Percentiles rank a stretch among this genome's conserved stretches.
phyloP scores from a whole-genome alignment of 116 monocot species.

The Posidonia oceanica region DNA sequence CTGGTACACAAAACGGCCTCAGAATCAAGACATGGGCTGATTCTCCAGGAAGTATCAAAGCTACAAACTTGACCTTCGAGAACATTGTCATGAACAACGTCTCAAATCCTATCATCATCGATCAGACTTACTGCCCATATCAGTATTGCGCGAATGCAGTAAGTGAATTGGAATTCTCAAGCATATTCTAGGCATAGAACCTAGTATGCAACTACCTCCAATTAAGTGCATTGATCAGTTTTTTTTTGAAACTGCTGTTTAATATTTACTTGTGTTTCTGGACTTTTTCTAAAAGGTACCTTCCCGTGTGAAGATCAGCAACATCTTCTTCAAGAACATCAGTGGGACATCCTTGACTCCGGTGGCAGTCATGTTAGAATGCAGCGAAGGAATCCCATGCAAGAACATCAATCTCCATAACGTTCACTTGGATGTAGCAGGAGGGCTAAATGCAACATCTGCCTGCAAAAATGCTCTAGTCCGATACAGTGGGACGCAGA shows the following conservation, averaged over 20 bases:
- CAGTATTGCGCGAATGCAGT: slow-evolving; percentile 24
- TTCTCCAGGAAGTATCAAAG: slow-evolving; percentile 18
- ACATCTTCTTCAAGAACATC: slow-evolving; percentile 57
- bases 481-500: slow-evolving; percentile 4
- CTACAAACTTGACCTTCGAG: slow-evolving; percentile 54
- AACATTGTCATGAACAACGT: slow-evolving; percentile 69
- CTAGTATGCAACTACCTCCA: too few relatives aligned
- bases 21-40: slow-evolving; percentile 74
- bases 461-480: slow-evolving; percentile 3
- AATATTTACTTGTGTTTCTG: background rate
- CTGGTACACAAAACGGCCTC: slow-evolving; percentile 44
- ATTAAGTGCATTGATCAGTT: too few relatives aligned
- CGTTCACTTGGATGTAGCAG: slow-evolving; percentile 5
- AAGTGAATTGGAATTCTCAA: background rate
- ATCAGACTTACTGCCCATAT: slow-evolving; percentile 70
- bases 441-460: slow-evolving; percentile 3
- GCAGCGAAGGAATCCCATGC: slow-evolving; percentile 59
- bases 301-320: slow-evolving; percentile 50
- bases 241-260: background rate
- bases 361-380: slow-evolving; percentile 39
- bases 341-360: slow-evolving; percentile 40
- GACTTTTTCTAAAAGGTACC: slow-evolving; percentile 20
- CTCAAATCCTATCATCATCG: slow-evolving; percentile 67
- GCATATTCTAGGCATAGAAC: too few relatives aligned
- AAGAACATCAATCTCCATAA: slow-evolving; percentile 20